These are phyloP conservation scores for Saturnispora kantuleensis DNA, from an alignment of 805 yeast species.

Conservation along the genomic window DNA sequence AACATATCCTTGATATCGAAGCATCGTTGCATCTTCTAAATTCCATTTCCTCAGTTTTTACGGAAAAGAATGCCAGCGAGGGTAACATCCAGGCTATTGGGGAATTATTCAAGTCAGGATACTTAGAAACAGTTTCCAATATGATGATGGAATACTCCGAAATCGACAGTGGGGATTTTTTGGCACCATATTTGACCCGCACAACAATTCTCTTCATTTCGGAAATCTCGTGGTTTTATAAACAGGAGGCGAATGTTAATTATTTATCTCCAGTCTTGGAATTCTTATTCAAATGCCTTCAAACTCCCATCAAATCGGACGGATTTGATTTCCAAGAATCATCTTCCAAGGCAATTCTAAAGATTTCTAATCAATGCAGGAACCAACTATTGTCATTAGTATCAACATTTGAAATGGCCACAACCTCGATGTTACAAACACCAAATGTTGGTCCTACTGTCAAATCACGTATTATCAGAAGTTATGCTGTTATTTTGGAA, in stretches of 20 bases:
- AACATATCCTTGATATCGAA: conserved; percentile 35
- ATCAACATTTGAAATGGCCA: conserved; percentile 38
- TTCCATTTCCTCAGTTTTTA: conserved; percentile 45
- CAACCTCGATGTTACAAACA: conserved; percentile 38
- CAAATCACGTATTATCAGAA: conserved; percentile 49
- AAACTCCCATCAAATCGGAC: conserved; percentile 1
- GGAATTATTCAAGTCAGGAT: conserved; percentile 23
- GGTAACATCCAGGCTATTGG: conserved; percentile 17
- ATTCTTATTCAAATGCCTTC: conserved; percentile 29
- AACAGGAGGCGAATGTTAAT: conserved; percentile 31
- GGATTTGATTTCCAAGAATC: conserved; percentile 13
- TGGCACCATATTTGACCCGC: conserved; percentile 27
- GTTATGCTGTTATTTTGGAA: conserved; percentile 56
- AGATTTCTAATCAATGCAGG: conserved; percentile 48
- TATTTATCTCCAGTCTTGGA: conserved; percentile 45
- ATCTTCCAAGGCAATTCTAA: conserved; percentile 48
- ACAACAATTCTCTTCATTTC: conserved; percentile 52
- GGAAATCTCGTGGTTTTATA: conserved; percentile 50
- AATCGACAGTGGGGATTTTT: conserved; percentile 3
- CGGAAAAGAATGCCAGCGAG: conserved; percentile 24
- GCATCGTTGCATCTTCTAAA: conserved; percentile 46
- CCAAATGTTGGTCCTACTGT: conserved; percentile 29
- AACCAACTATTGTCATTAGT: conserved; percentile 31
- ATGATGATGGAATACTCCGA: conserved; percentile 3
- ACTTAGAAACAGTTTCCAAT: conserved; percentile 14